Percentiles rank a stretch among this genome's conserved stretches.
These are phyloP conservation scores for Ceratonia siliqua DNA, from an alignment of 306 rosid genomes.

Conservation along the genomic window DNA sequence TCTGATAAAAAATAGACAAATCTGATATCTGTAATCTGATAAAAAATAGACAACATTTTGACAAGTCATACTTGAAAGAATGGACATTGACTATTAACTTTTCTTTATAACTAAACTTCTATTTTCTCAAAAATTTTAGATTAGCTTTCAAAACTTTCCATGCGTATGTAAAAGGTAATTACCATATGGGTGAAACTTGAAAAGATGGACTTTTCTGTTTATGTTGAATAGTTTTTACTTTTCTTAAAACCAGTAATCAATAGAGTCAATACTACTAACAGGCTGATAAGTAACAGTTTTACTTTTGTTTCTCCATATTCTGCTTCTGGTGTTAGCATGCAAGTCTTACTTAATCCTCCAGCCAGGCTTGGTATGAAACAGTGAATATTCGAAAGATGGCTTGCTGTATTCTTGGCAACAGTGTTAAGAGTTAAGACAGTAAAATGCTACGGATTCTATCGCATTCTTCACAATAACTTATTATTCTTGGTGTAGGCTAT, in stretches of 20 bases:
- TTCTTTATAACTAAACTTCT: neutral
- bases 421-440: neutral
- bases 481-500: slow-evolving; percentile 52
- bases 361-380: slow-evolving; percentile 2
- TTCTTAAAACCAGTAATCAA: neutral
- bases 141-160: neutral
- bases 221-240: neutral
- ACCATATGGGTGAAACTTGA: neutral
- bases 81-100: slow-evolving; percentile 9
- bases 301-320: neutral
- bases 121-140: neutral
- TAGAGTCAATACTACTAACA: slow-evolving; percentile 10
- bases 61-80: neutral
- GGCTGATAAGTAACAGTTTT: neutral
- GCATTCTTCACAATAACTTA: neutral
- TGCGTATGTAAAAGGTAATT: neutral
- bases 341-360: slow-evolving; percentile 9
- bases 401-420: slow-evolving; percentile 1
- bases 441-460: slow-evolving; percentile 7
- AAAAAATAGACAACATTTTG: slow-evolving; percentile 2
- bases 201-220: slow-evolving; percentile 6
- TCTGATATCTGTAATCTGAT: neutral
- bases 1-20: neutral
- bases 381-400: slow-evolving; percentile 12
- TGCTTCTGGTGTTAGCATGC: slow-evolving; percentile 16